phyloP scores from a whole-genome alignment of 306 rosid species.

The Cicer yamashitae region DNA sequence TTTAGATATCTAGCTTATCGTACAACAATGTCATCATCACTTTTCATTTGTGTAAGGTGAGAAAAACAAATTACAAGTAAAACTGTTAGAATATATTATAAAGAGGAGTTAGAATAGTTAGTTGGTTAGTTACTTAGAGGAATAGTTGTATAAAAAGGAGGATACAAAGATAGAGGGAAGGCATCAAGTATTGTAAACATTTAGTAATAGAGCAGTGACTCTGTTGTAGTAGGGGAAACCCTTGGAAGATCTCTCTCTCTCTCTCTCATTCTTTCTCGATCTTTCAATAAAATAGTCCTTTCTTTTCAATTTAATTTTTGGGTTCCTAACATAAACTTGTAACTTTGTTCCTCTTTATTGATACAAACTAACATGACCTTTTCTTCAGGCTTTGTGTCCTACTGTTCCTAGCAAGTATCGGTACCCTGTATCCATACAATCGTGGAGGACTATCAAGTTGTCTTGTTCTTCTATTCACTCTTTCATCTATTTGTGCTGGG shows the following conservation, averaged over 20 bases:
- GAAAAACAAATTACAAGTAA: background rate
- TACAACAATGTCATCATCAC: slow-evolving; percentile 3
- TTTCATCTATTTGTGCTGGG: slow-evolving; percentile 75
- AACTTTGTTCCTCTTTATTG: slow-evolving; percentile 30
- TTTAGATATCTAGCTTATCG: slow-evolving; percentile 35
- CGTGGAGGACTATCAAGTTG: slow-evolving; percentile 75
- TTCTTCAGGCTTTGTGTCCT: slow-evolving; percentile 65
- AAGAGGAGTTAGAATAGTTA: background rate
- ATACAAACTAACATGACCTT: slow-evolving; percentile 31
- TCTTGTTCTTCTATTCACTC: slow-evolving; percentile 59
- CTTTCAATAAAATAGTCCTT: background rate
- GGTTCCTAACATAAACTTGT: background rate
- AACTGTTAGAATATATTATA: slow-evolving; percentile 4
- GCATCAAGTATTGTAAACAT: background rate
- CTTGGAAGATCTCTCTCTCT: background rate
- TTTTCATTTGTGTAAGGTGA: slow-evolving; percentile 20
- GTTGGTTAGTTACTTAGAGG: background rate
- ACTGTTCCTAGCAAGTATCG: slow-evolving; percentile 68
- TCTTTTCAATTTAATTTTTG: slow-evolving; percentile 3
- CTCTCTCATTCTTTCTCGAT: background rate
- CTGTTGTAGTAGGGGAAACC: background rate
- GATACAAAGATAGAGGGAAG: background rate
- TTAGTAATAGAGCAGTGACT: background rate
- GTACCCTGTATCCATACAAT: slow-evolving; percentile 76
- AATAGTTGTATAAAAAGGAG: background rate